Conservation (phyloP, 192 early-diverging fungal genomes). For the Cladochytrium replicatum region DNA sequence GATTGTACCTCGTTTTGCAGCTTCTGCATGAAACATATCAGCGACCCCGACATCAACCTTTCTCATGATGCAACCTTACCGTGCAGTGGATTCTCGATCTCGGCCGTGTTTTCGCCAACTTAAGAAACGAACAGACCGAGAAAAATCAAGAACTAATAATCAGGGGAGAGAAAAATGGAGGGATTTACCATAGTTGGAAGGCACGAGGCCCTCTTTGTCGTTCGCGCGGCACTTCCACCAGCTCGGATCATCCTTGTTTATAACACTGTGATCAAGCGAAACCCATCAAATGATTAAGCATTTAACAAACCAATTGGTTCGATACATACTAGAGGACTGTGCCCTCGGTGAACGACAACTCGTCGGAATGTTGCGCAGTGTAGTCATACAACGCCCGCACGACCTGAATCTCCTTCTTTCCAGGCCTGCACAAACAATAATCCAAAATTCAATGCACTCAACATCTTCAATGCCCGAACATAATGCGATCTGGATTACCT, state of each 20-base stretch:
- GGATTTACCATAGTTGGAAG: slow-evolving; percentile 32
- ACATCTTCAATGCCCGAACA: too few relatives aligned
- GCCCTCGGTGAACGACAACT: slow-evolving; percentile 38
- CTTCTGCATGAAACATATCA: slow-evolving; percentile 18
- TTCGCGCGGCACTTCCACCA: slow-evolving; percentile 45
- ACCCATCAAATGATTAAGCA: not conserved
- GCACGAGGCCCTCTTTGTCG: slow-evolving; percentile 41
- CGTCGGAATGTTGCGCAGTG: slow-evolving; percentile 33
- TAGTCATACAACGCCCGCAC: slow-evolving; percentile 41
- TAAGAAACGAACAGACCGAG: too few relatives aligned
- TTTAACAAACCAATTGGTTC: too few relatives aligned
- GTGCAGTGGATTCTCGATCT: slow-evolving; percentile 46
- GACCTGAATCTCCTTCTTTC: slow-evolving; percentile 34
- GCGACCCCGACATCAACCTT: not conserved
- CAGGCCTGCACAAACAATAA: too few relatives aligned
- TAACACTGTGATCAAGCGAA: slow-evolving; percentile 15
- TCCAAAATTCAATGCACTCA: too few relatives aligned
- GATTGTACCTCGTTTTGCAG: slow-evolving; percentile 30
- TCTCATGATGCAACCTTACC: slow-evolving; percentile 16
- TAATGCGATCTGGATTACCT: too few relatives aligned
- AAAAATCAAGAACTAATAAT: not conserved
- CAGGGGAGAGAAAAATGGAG: too few relatives aligned
- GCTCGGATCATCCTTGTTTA: slow-evolving; percentile 34
- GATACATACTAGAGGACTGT: slow-evolving; percentile 29
- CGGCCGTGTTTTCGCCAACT: slow-evolving; percentile 42